Evolutionary conservation across 441 rosid genomes (phyloP).

Genomic region (Corymbia citriodora): DNA sequence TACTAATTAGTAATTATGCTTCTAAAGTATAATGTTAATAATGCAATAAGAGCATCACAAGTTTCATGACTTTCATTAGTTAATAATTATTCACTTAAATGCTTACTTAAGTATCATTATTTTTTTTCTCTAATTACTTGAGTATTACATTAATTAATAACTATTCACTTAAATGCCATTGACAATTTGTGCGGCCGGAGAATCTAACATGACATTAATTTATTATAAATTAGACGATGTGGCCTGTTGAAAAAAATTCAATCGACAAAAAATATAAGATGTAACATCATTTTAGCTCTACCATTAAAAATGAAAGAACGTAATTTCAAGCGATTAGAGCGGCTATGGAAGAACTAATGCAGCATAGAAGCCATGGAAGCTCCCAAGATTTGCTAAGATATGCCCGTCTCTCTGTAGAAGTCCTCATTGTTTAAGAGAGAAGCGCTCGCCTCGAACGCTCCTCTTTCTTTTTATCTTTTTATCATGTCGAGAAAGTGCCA

Average conservation of each 20-base stretch:
- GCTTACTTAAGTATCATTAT: accelerated
- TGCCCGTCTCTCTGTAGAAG: no score
- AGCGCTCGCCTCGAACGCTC: no score
- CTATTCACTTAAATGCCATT: background rate
- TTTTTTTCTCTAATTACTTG: background rate
- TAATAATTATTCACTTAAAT: background rate
- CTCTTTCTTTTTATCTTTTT: no score
- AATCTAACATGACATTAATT: background rate
- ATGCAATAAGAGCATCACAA: accelerated
- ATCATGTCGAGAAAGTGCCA: background rate
- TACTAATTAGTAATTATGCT: background rate
- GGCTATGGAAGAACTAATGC: no score
- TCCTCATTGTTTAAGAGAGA: no score
- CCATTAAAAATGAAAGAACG: background rate
- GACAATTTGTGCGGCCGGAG: accelerated
- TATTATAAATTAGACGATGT: background rate
- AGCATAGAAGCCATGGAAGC: no score
- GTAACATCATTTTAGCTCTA: no score
- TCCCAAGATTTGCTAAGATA: no score
- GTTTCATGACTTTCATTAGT: background rate
- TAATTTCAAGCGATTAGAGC: no score
- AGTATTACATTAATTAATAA: background rate
- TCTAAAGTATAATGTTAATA: background rate
- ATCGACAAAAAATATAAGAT: accelerated
- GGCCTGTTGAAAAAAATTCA: background rate